Base-by-base conservation (phyloP, 2,329 filamentous ascomycete genomes). In the Sporothrix protearum region DNA sequence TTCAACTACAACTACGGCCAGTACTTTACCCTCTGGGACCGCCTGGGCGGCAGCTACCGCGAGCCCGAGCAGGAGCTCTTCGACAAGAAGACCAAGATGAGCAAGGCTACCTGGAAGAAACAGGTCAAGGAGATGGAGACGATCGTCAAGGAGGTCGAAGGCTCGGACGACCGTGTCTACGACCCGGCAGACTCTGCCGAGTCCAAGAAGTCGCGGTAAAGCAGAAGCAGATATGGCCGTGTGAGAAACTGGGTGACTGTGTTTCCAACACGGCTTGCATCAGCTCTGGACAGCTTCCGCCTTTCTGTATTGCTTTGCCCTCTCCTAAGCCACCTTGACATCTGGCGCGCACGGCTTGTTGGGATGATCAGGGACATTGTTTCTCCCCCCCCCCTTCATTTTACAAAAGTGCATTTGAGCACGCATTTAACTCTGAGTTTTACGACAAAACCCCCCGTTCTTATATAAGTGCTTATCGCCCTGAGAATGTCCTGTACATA, bases 1-100 rank as follows among this genome's bases (percentile, higher is more conserved):
- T 92, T 92, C 84, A 92, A 92, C 83, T 93, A 92, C 85, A 97
- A 97, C 83, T 97, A 97, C 78, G 94, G 94, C 72, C 94, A 97
- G 80, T 97, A 94, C 83, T 96, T 93, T 19, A 97, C 94, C 0
- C 84, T 96, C 25, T 97, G 94, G 91, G 94, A 97, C 80, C 90
- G 94, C 69, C 81, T 97, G 25, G 92, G 93, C 70, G 92, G 91
- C 72, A 96, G 92, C 78, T 97, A 97, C 84, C 87, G 92, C 77
- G 89, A 91, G 84, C 94, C 94, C 25, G 95, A 96, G 76, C 87
- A 90, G 71, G 93, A 94, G 81, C 87, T 97, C 76, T 97, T 97
- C 84, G 83, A 89, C 77, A 91, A 90, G 79, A 91, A 96, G 80
- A 89, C 88, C 77, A 97, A 97, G 85, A 94, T 96, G 91, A 91